These are phyloP conservation scores for Berberis thunbergii DNA, from an alignment of 164 flowering plant genomes.

Conservation along the genomic window DNA sequence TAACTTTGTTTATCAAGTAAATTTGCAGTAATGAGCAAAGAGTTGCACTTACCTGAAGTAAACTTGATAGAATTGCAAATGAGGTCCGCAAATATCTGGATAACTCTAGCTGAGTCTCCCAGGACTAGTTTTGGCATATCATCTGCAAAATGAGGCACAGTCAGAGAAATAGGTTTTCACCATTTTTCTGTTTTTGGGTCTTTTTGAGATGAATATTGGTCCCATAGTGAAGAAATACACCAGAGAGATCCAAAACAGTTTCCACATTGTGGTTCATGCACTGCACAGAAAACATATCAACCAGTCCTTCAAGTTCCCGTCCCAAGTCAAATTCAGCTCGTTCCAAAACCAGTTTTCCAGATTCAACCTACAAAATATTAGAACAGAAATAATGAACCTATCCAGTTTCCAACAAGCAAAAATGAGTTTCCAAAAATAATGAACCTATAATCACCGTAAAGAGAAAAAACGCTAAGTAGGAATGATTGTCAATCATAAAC, in stretches of 20 bases:
- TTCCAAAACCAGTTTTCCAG: slow-evolving; percentile 89
- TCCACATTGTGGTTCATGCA: slow-evolving; percentile 88
- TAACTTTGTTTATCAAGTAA: no score
- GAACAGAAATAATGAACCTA: no score
- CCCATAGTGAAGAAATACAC: slow-evolving; percentile 23
- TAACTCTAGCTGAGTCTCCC: slow-evolving; percentile 93
- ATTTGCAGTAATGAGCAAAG: not conserved
- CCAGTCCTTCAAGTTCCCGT: slow-evolving; percentile 91
- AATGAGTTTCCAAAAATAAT: no score
- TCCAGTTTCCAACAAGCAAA: no score
- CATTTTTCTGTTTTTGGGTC: not conserved
- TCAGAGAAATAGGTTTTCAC: slow-evolving; percentile 1
- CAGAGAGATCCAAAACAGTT: slow-evolving; percentile 76
- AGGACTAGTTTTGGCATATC: slow-evolving; percentile 76
- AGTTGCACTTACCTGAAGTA: slow-evolving; percentile 61
- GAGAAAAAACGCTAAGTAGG: not conserved
- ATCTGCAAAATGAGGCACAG: slow-evolving; percentile 34
- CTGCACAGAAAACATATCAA: slow-evolving; percentile 96
- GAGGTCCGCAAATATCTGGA: slow-evolving; percentile 90
- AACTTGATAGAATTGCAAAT: slow-evolving; percentile 96
- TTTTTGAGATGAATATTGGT: not conserved
- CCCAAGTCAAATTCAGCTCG: slow-evolving; percentile 90
- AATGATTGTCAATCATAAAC: not conserved
- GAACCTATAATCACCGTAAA: no score
- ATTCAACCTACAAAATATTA: slow-evolving; percentile 51